A percentile compares a stretch with the other conserved stretches of the same genome.
Conservation (phyloP, 2,329 filamentous ascomycete species). For the Coniochaeta sp. region DNA sequence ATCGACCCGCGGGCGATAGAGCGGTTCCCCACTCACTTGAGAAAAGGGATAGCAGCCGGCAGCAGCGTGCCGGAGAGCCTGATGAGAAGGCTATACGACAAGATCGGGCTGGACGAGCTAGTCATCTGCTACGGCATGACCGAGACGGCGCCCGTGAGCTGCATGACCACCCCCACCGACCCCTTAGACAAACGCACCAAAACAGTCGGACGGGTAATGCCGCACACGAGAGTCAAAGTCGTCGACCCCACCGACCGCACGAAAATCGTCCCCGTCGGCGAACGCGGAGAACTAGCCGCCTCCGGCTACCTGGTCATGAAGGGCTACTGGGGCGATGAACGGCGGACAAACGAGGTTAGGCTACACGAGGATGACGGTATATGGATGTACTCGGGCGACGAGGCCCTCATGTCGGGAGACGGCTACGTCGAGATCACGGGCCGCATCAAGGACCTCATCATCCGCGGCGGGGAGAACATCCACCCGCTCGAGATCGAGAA, state of each 20-base stretch:
- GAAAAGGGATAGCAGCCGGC: slow-evolving; percentile 89
- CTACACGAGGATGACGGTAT: slow-evolving; percentile 40
- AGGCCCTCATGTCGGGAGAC: slow-evolving; percentile 74
- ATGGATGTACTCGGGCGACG: slow-evolving; percentile 94
- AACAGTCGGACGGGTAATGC: slow-evolving; percentile 73
- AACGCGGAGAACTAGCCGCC: slow-evolving; percentile 74
- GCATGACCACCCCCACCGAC: slow-evolving; percentile 77
- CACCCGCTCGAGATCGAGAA: slow-evolving; percentile 92
- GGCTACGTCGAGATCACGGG: slow-evolving; percentile 88
- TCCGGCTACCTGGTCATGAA: slow-evolving; percentile 86
- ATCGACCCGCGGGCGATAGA: slow-evolving; percentile 8
- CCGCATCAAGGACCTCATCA: slow-evolving; percentile 91
- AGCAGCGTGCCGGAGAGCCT: slow-evolving; percentile 76
- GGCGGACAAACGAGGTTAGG: slow-evolving; percentile 61
- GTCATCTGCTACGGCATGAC: slow-evolving; percentile 98
- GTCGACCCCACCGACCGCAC: slow-evolving; percentile 60
- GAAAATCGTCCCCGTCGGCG: slow-evolving; percentile 53
- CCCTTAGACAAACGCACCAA: slow-evolving; percentile 65
- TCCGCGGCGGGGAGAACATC: slow-evolving; percentile 92
- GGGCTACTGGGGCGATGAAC: slow-evolving; percentile 76
- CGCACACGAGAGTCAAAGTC: slow-evolving; percentile 72
- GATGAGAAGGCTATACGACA: slow-evolving; percentile 68
- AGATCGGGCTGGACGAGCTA: slow-evolving; percentile 70
- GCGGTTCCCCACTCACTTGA: slow-evolving; percentile 37
- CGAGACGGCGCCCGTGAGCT: slow-evolving; percentile 71